Conservation (phyloP, 2,329 filamentous ascomycete species). For the Cladophialophora bantiana region DNA sequence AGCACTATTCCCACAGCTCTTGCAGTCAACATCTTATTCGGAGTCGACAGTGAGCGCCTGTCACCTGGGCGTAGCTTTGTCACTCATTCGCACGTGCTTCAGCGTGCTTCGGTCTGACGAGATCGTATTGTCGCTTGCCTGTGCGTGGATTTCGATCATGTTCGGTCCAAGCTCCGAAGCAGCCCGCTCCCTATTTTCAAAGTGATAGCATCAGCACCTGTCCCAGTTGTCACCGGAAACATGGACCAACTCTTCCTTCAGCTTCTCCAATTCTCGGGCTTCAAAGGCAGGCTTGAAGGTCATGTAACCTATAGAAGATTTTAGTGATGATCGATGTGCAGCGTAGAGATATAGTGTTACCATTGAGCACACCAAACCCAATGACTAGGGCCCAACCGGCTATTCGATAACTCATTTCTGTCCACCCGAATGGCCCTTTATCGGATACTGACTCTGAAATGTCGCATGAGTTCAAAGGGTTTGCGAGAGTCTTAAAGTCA, state of each 20-base stretch:
- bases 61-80: neutral
- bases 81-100: neutral
- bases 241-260: slow-evolving; percentile 33
- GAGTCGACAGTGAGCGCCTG: neutral
- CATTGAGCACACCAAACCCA: slow-evolving; percentile 51
- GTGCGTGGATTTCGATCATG: slow-evolving; percentile 34
- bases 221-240: neutral
- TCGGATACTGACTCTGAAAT: neutral
- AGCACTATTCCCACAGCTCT: neutral
- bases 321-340: slow-evolving; percentile 27
- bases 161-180: slow-evolving; percentile 34
- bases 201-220: neutral
- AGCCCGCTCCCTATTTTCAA: slow-evolving; percentile 22
- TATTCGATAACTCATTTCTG: slow-evolving; percentile 48
- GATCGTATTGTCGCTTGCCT: neutral
- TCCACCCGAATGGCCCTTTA: neutral
- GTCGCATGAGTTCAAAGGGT: neutral
- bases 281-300: slow-evolving; percentile 53
- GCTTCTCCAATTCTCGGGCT: slow-evolving; percentile 46
- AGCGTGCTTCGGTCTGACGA: neutral
- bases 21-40: neutral
- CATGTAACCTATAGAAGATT: slow-evolving; percentile 49
- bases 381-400: slow-evolving; percentile 49
- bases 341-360: slow-evolving; percentile 37
- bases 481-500: neutral